These are phyloP conservation scores for Suhomyces maxii DNA, from an alignment of 1,139 yeast genomes.

Conservation along the genomic window DNA sequence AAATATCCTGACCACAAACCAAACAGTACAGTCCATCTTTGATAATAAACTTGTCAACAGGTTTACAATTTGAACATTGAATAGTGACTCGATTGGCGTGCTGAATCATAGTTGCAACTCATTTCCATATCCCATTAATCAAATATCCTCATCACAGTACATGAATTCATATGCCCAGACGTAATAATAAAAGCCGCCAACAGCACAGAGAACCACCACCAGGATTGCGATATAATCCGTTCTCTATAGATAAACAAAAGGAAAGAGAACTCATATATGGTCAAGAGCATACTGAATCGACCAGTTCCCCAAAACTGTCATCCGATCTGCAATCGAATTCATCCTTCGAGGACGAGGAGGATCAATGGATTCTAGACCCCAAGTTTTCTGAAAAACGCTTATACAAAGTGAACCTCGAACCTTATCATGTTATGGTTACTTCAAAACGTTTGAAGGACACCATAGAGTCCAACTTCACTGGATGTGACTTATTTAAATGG, in stretches of 20 bases:
- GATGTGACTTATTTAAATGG: not conserved
- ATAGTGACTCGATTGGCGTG: too few relatives aligned
- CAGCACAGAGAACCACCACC: not conserved
- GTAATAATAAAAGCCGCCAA: not conserved
- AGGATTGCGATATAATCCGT: slow-evolving; percentile 4
- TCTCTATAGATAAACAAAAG: slow-evolving; percentile 2
- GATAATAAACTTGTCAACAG: too few relatives aligned
- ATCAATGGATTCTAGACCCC: not conserved
- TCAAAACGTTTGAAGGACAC: not conserved
- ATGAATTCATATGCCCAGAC: too few relatives aligned
- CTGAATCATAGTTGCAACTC: too few relatives aligned
- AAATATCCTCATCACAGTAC: too few relatives aligned
- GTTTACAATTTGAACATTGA: too few relatives aligned
- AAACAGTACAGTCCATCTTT: too few relatives aligned
- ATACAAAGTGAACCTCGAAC: not conserved
- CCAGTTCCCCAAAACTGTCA: not conserved
- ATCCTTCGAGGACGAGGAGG: not conserved
- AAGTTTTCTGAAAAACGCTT: not conserved
- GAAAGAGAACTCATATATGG: slow-evolving; percentile 1
- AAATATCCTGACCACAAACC: too few relatives aligned
- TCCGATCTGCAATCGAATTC: not conserved
- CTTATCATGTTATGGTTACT: not conserved
- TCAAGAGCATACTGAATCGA: not conserved
- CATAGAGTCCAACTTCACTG: not conserved
- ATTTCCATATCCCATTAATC: too few relatives aligned